Evolutionary conservation across 2,329 filamentous ascomycete genomes (phyloP), one percentile per base, ranked within the genome.

Genomic region (Pseudogymnoascus pannorum): DNA sequence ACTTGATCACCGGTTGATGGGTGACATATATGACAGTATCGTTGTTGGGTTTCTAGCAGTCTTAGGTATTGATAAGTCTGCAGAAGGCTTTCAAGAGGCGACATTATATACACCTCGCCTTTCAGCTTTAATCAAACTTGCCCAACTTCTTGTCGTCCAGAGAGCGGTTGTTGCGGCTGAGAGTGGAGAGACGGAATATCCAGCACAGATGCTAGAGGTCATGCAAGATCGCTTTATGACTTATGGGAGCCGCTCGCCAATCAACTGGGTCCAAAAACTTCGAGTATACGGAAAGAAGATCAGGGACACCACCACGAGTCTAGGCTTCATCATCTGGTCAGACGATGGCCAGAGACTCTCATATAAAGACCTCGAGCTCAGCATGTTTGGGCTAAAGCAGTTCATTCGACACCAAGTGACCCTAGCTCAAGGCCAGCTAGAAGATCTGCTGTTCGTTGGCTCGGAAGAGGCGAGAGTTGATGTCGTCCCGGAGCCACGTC

Each of bases 201-300:
- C 60, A 31, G 16, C 60, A 8, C 38, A 63, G 11, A 59, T 62
- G 1, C 42, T 64, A 33, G 57, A 64, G 4, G 38, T 18, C n/a
- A 61, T 64, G 35, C 59, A 63, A 31, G 63, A 63, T 8, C 59
- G 63, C 24, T 64, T 64, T 62, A 64, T 64, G 26, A 54, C 59
- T 5, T 63, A 63, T 54, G 59, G 54, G 11, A 60, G 24, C 20
- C 40, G 44, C 5, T 64, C 63, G 4, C 63, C 57, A 42, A 63
- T 64, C 6, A 64, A 64, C 54, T 64, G 42, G 61, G 59, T 26
- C 14, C 42, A 38, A 35, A 64, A 64, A 59, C 38, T 64, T 7
- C 57, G 60, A 3, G 24, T 29, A 6, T 60, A 60, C 44, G 57
- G 61, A 2, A 64, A 64, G 59, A 58, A 57, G 57, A 60, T 64